These are phyloP conservation scores for Scedosporium minutisporum DNA, from an alignment of 2,329 filamentous ascomycete species.

Conservation along the genomic window DNA sequence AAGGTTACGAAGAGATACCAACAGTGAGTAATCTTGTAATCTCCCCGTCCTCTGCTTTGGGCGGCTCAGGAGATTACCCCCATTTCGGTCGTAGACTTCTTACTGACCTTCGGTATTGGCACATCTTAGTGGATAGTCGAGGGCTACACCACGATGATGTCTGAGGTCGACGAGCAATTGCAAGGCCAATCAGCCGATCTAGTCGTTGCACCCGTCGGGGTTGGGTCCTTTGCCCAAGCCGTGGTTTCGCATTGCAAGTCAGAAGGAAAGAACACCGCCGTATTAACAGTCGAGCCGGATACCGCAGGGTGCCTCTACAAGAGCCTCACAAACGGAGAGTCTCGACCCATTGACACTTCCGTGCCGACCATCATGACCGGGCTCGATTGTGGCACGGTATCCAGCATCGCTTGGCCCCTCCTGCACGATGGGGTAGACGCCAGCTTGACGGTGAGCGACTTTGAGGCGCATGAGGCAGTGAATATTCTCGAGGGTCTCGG, in stretches of 20 bases:
- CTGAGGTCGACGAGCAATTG: constrained; percentile 55
- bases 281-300: constrained; percentile 64
- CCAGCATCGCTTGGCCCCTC: constrained; percentile 53
- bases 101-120: neutral
- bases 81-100: too few relatives aligned
- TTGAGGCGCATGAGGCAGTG: constrained; percentile 50
- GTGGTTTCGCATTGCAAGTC: constrained; percentile 57
- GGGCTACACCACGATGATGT: constrained; percentile 65
- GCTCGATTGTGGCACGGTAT: constrained; percentile 63
- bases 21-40: constrained; percentile 24
- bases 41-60: too few relatives aligned
- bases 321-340: constrained; percentile 38
- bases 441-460: constrained; percentile 49
- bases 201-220: constrained; percentile 58
- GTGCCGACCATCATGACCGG: constrained; percentile 61
- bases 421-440: constrained; percentile 50
- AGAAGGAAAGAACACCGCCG: constrained; percentile 16
- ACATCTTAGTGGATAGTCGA: constrained; percentile 57
- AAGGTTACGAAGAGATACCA: constrained; percentile 57
- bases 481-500: constrained; percentile 37
- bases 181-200: constrained; percentile 28
- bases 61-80: too few relatives aligned
- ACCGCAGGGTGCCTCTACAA: constrained; percentile 49
- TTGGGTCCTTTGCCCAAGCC: constrained; percentile 63
- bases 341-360: constrained; percentile 41